Evolutionary conservation across 768 basidiomycete genomes (phyloP).

Genomic region (Calocybe gangraenosa): DNA sequence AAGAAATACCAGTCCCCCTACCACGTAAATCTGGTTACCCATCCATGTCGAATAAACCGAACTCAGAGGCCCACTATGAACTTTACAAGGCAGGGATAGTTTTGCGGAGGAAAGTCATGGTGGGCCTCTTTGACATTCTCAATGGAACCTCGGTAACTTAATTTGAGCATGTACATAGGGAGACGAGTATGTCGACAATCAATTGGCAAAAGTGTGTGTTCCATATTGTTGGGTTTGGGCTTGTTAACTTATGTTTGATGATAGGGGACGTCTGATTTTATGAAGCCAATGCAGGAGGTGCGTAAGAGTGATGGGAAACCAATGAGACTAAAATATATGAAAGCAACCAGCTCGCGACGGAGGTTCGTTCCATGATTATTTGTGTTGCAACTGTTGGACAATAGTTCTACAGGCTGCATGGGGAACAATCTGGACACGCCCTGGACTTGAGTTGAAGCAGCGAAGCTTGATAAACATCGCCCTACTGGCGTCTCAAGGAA

Average conservation of each 20-base stretch:
- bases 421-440: conserved; percentile 45
- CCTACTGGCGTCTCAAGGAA: conserved; percentile 37
- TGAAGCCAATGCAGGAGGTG: conserved; percentile 44
- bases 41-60: conserved; percentile 23
- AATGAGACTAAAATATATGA: background rate
- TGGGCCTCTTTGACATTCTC: conserved; percentile 9
- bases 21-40: background rate
- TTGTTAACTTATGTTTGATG: background rate
- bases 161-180: conserved; percentile 26
- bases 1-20: background rate
- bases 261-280: conserved; percentile 32
- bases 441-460: conserved; percentile 41
- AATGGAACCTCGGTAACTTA: background rate
- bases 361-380: conserved; percentile 19
- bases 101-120: conserved; percentile 39
- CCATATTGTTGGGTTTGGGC: background rate
- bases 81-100: conserved; percentile 38
- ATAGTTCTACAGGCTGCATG: conserved; percentile 30
- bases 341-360: conserved; percentile 29
- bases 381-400: too few relatives aligned
- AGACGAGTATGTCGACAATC: conserved; percentile 38
- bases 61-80: conserved; percentile 34
- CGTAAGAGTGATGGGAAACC: background rate
- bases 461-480: conserved; percentile 43
- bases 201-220: conserved; percentile 30